Percentiles rank a stretch among this genome's conserved stretches.
Conservation (phyloP, 1,284 basidiomycete genomes). For the Ganoderma resinaceum region DNA sequence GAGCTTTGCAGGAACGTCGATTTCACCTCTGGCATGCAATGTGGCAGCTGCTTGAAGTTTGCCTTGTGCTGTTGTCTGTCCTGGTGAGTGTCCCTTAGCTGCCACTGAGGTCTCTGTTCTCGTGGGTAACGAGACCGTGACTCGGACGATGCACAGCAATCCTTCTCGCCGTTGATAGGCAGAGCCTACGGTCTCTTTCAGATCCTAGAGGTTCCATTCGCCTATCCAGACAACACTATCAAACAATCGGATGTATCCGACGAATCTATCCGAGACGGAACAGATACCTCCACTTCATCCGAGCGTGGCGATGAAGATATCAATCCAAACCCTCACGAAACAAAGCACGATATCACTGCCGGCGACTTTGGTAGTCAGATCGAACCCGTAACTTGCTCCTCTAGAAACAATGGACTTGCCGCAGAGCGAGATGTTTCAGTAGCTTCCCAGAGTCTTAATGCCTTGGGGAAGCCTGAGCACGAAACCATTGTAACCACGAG, state of each 20-base stretch:
- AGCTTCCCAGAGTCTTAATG: not conserved
- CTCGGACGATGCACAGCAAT: not conserved
- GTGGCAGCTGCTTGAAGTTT: not conserved
- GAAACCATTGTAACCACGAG: too few species aligned
- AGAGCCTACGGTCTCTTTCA: not conserved
- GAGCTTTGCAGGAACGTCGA: not conserved
- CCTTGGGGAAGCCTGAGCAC: not conserved
- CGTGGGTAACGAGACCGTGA: too few species aligned
- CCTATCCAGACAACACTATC: conserved; percentile 9
- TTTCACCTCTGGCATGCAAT: not conserved
- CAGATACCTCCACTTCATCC: not conserved
- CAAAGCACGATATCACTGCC: not conserved
- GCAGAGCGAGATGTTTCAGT: not conserved
- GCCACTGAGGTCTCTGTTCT: too few species aligned
- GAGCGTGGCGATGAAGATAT: not conserved
- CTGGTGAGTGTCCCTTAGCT: not conserved
- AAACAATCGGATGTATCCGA: not conserved
- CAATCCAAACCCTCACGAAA: not conserved
- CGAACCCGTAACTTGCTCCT: not conserved
- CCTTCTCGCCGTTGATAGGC: conserved; percentile 2
- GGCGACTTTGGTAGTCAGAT: not conserved
- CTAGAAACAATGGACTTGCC: not conserved
- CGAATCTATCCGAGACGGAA: not conserved
- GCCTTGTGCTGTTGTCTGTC: not conserved
- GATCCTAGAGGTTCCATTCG: not conserved